These are phyloP conservation scores for Scalesia atractyloides DNA, from an alignment of 129 eudicot genomes.

Conservation along the genomic window DNA sequence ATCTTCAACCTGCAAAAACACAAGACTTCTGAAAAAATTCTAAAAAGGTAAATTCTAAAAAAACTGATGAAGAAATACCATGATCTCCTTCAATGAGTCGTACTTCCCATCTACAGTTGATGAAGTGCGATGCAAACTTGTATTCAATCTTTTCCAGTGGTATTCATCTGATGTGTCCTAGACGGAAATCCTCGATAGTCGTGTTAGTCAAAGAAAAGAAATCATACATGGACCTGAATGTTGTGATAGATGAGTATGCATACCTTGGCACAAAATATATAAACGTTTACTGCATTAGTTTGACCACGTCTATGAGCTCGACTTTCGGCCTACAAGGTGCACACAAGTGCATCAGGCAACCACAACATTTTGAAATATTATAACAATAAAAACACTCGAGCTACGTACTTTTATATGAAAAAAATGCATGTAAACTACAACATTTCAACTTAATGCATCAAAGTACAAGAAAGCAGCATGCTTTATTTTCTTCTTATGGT, in stretches of 20 bases:
- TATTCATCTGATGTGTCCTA: constrained; percentile 86
- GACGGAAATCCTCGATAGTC: constrained; percentile 22
- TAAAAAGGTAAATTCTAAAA: constrained; percentile 8
- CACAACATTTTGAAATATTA: background rate
- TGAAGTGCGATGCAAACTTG: constrained; percentile 78
- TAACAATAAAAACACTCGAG: constrained; percentile 19
- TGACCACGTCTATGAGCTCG: constrained; percentile 98
- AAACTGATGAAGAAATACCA: constrained; percentile 42
- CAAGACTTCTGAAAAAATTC: background rate
- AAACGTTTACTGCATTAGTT: constrained; percentile 78
- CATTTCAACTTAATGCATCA: background rate
- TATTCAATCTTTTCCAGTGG: constrained; percentile 74
- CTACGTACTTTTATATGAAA: background rate
- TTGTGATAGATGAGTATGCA: constrained; percentile 13
- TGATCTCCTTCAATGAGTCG: constrained; percentile 62
- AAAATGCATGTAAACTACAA: constrained; percentile 15
- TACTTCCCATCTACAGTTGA: constrained; percentile 84
- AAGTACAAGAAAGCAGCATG: constrained; percentile 18
- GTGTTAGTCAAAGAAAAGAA: constrained; percentile 2
- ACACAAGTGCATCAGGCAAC: constrained; percentile 30
- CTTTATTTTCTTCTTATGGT: constrained; percentile 16
- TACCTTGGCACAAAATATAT: constrained; percentile 95
- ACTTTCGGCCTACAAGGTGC: constrained; percentile 74
- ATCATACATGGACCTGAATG: constrained; percentile 16
- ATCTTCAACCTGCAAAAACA: constrained; percentile 61